Percentiles rank a stretch among this genome's conserved stretches.
Conservation (phyloP, 257 asterid genomes). For the Sherardia arvensis region DNA sequence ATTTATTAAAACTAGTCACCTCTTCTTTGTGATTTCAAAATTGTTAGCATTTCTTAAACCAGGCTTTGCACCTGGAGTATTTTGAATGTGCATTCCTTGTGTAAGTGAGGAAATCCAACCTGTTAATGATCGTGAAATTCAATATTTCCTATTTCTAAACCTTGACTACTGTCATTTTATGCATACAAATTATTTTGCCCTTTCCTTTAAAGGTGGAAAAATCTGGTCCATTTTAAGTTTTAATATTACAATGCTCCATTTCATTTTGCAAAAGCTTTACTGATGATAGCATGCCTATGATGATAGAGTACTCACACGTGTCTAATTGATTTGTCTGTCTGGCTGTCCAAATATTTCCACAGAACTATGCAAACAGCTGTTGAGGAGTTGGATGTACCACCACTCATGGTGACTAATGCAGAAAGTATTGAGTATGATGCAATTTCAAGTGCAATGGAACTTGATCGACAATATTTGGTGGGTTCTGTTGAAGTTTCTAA, state of each 20-base stretch:
- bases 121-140: not conserved
- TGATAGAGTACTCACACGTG: not conserved
- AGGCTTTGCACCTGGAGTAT: not conserved
- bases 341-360: conserved; percentile 12
- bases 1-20: not conserved
- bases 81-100: not conserved
- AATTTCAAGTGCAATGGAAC: conserved; percentile 82
- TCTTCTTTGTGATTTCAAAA: not conserved
- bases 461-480: conserved; percentile 93
- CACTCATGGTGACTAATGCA: conserved; percentile 84
- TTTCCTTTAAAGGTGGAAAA: too few relatives aligned
- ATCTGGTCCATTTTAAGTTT: too few relatives aligned
- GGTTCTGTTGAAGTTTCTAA: conserved; percentile 9
- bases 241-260: not conserved
- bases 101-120: not conserved
- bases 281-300: not conserved
- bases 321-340: not conserved
- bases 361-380: conserved; percentile 94
- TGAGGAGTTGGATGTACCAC: conserved; percentile 67
- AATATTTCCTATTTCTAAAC: not conserved
- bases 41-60: not conserved
- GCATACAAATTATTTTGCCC: not conserved
- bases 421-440: conserved; percentile 71
- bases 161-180: not conserved
- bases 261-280: too few relatives aligned